These are phyloP conservation scores for Dactylonectria macrodidyma DNA, from an alignment of 2,329 filamentous ascomycete genomes.

Conservation along the genomic window DNA sequence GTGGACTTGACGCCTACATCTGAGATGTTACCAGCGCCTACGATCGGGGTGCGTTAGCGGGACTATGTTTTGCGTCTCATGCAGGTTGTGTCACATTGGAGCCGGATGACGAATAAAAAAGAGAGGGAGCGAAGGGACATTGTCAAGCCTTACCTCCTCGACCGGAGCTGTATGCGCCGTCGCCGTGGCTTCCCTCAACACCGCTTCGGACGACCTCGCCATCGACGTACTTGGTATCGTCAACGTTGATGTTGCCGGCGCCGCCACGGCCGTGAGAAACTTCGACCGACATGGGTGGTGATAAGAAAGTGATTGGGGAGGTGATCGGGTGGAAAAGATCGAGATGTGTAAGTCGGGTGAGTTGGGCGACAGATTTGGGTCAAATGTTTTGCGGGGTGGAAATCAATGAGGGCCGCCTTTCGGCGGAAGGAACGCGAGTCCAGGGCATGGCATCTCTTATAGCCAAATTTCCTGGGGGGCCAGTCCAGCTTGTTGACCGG, in stretches of 20 bases:
- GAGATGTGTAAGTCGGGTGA: constrained; percentile 14
- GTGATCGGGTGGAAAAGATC: not conserved
- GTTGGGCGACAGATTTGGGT: not conserved
- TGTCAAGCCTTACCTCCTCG: constrained; percentile 65
- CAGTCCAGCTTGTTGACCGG: constrained; percentile 14
- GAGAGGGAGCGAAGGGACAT: not conserved
- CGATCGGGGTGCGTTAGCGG: constrained; percentile 26
- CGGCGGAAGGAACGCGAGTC: constrained; percentile 32
- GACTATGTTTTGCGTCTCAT: not conserved
- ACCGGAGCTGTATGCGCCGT: constrained; percentile 72
- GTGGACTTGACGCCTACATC: constrained; percentile 59
- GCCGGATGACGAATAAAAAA: constrained; percentile 15
- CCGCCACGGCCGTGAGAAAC: constrained; percentile 74
- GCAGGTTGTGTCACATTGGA: constrained; percentile 4
- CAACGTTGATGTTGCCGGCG: constrained; percentile 72
- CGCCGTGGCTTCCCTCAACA: constrained; percentile 68
- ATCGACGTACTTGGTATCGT: constrained; percentile 73
- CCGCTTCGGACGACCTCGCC: constrained; percentile 73
- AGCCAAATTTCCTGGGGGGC: constrained; percentile 26
- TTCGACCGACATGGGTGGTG: constrained; percentile 56
- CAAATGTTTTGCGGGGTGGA: constrained; percentile 18
- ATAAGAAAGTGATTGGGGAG: constrained; percentile 21
- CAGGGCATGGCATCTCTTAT: constrained; percentile 47
- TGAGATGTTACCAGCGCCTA: constrained; percentile 72
- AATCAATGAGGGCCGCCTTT: constrained; percentile 29